Evolutionary conservation across 257 asterid species (phyloP).

Genomic region (Gynochthodes officinalis): DNA sequence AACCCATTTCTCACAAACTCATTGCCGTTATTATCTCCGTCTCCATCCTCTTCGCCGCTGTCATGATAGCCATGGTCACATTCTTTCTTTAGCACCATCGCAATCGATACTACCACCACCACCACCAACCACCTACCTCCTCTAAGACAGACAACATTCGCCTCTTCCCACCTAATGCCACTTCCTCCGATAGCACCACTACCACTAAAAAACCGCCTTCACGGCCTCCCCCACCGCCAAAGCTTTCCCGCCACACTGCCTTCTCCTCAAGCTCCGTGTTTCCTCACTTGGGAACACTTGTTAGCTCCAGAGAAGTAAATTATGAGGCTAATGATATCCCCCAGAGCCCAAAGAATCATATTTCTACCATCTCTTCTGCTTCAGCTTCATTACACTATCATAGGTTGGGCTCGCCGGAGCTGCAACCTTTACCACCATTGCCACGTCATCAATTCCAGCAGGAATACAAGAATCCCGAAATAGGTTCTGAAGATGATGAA

Average conservation of each 20-base stretch:
- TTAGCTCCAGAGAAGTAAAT: conserved; percentile 48
- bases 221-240: conserved; percentile 33
- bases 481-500: too few species aligned
- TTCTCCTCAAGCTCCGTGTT: conserved; percentile 61
- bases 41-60: too few species aligned
- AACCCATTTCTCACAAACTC: too few species aligned
- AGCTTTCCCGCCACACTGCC: conserved; percentile 31
- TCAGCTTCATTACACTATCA: conserved; percentile 26
- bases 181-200: conserved; percentile 41
- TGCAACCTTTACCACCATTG: conserved; percentile 82
- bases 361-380: too few species aligned
- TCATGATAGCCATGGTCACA: conserved; percentile 26
- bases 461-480: too few species aligned
- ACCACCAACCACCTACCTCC: too few species aligned
- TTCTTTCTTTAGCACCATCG: conserved; percentile 43
- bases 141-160: too few species aligned
- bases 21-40: too few species aligned
- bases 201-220: conserved; percentile 37
- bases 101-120: conserved; percentile 30
- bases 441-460: conserved; percentile 66
- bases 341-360: too few species aligned
- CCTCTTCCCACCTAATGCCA: conserved; percentile 50
- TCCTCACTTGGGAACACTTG: conserved; percentile 66
- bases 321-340: conserved; percentile 1
- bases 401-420: conserved; percentile 76